Evolutionary conservation across 495 filamentous ascomycete genomes (phyloP), one percentile per base, ranked within the genome.

Genomic region (Talaromyces ruber): DNA sequence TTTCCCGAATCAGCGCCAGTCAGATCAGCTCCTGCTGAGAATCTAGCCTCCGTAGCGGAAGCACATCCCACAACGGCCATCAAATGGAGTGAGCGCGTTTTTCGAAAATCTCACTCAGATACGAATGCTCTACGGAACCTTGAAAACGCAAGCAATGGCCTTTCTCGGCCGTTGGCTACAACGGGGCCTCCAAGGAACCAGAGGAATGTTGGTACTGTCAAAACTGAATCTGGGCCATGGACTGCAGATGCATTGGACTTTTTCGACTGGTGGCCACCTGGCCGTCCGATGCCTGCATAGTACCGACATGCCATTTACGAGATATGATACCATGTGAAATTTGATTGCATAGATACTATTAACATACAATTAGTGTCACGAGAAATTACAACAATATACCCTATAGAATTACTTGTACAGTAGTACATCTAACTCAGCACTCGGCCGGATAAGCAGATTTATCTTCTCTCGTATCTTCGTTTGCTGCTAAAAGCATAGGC

Each of bases 161-260:
- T 54, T 57, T 63, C 52, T 58, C 26, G 30, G 18, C 53, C 39
- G 5, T 12, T 58, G 8, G 51, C 61, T 32, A 58, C 55, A 6
- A 26, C 24, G 0, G 24, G 53, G 9, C 60, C 55, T 39, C 34
- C 54, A 9, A 51, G 7, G 12, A 25, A 30, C 1, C 22, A 63
- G 12, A 34, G 34, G n/a, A 51, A 47, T 32, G 11, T 26, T 22
- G 32, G 43, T 22, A 30, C 28, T 18, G 51, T 25, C 21, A 57
- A 52, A 43, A 50, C 9, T 9, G 59, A 60, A 9, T 45, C 39
- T 30, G 74, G 81, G 0, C 78, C 82, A 6, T 87, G 84, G 84
- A 84, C 83, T 18, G 70, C 74, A 0, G 84, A 87, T 66, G 84
- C 83, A 6, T 75, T 78, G 58, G 82, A 87, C 66, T 66, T 87